phyloP scores from a whole-genome alignment of 495 filamentous ascomycete species.

The Acidomyces sp. region DNA sequence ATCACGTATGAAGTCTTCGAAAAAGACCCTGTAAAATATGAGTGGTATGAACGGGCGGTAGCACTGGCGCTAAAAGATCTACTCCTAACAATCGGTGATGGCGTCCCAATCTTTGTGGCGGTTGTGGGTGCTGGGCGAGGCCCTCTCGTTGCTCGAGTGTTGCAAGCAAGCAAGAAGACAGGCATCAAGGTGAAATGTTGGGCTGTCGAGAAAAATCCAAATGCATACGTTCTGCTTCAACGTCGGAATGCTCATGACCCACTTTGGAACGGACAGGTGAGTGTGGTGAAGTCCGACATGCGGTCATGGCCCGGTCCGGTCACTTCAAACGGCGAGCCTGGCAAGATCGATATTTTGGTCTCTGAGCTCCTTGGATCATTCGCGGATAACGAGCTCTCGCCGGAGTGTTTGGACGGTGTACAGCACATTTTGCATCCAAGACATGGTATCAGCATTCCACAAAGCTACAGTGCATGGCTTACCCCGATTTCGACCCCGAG shows the following conservation, averaged over 20 bases:
- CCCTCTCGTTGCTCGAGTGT: slow-evolving; percentile 72
- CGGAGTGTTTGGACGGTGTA: slow-evolving; percentile 74
- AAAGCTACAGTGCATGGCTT: slow-evolving; percentile 80
- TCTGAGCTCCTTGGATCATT: slow-evolving; percentile 88
- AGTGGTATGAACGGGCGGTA: slow-evolving; percentile 84
- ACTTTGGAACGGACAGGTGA: slow-evolving; percentile 63
- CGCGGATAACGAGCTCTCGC: slow-evolving; percentile 36
- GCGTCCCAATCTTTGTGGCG: slow-evolving; percentile 63
- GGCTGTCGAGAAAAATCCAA: slow-evolving; percentile 96
- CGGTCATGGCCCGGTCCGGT: slow-evolving; percentile 78
- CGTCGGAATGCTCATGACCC: slow-evolving; percentile 54
- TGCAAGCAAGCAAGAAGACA: slow-evolving; percentile 63
- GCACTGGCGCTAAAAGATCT: slow-evolving; percentile 71
- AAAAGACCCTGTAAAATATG: slow-evolving; percentile 94
- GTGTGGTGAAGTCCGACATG: slow-evolving; percentile 92
- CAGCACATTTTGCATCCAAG: slow-evolving; percentile 61
- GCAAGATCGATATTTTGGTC: slow-evolving; percentile 79
- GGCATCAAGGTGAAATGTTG: slow-evolving; percentile 69
- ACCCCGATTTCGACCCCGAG: slow-evolving; percentile 84
- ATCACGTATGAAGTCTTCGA: slow-evolving; percentile 99
- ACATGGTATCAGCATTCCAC: slow-evolving; percentile 84
- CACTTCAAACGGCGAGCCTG: slow-evolving; percentile 20
- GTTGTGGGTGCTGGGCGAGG: slow-evolving; percentile 89
- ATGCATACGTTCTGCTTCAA: slow-evolving; percentile 85
- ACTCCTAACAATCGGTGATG: slow-evolving; percentile 50